A percentile compares a stretch with the other conserved stretches of the same genome.
phyloP scores from a whole-genome alignment of 352 stramenopile species.

The Phytophthora litchii region DNA sequence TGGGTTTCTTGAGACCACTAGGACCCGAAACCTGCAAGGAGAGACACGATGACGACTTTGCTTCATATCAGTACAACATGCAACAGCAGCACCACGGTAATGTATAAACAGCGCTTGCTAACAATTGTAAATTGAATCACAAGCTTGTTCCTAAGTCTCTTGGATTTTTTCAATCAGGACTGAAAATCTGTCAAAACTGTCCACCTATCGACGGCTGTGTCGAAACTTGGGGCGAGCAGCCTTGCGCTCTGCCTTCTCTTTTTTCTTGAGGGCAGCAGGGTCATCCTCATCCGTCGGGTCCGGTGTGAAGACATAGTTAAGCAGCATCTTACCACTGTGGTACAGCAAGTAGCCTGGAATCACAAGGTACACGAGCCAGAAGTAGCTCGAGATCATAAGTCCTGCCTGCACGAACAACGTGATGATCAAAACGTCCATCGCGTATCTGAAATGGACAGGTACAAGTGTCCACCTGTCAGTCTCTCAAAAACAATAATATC shows the following conservation, averaged over 20 bases:
- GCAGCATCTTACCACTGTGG: slow-evolving; percentile 70
- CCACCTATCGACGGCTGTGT: slow-evolving; percentile 40
- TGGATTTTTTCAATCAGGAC: not conserved
- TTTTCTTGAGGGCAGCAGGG: slow-evolving; percentile 63
- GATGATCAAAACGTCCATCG: slow-evolving; percentile 87
- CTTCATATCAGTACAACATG: not conserved
- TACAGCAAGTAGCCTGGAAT: slow-evolving; percentile 87
- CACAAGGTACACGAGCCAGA: slow-evolving; percentile 85
- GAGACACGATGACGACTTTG: not conserved
- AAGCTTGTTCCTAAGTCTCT: slow-evolving; percentile 6
- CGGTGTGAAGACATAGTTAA: slow-evolving; percentile 87
- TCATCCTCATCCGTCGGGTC: slow-evolving; percentile 62
- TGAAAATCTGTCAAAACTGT: not conserved
- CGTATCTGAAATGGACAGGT: slow-evolving; percentile 49
- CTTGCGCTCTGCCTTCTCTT: slow-evolving; percentile 79
- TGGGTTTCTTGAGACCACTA: slow-evolving; percentile 1
- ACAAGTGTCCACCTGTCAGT: slow-evolving; percentile 23
- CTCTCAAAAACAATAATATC: slow-evolving; percentile 16
- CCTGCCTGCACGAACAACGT: slow-evolving; percentile 82
- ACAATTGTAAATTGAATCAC: slow-evolving; percentile 24
- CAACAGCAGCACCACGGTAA: not conserved
- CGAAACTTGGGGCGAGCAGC: slow-evolving; percentile 59
- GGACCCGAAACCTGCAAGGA: slow-evolving; percentile 3
- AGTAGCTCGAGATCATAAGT: slow-evolving; percentile 85
- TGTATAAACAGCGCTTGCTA: slow-evolving; percentile 1